Percentiles rank a stretch among this genome's conserved stretches.
Evolutionary conservation across 805 yeast species (phyloP).

Genomic region (Pichia pseudocactophila): DNA sequence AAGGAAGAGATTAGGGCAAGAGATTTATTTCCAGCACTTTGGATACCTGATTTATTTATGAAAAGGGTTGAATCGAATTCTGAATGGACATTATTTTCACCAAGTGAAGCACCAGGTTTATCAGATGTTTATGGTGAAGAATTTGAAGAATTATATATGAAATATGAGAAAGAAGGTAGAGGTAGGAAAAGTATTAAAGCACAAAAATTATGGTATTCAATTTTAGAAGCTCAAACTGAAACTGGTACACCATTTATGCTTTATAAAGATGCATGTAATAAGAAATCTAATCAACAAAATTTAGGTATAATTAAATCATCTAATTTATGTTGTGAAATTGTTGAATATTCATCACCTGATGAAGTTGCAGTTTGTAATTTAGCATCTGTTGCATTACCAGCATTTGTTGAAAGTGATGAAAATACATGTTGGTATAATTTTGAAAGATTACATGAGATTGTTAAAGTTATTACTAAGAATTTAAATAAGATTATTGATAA

Average conservation of each 20-base stretch:
- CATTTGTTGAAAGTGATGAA: conserved; percentile 41
- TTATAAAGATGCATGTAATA: conserved; percentile 54
- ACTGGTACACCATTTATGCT: conserved; percentile 60
- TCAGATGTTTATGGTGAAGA: conserved; percentile 48
- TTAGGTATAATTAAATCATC: conserved; percentile 53
- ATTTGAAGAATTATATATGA: conserved; percentile 42
- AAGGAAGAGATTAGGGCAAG: conserved; percentile 56
- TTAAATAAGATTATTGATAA: conserved; percentile 50
- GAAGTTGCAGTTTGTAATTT: conserved; percentile 56
- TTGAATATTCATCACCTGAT: conserved; percentile 48
- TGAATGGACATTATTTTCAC: conserved; percentile 53
- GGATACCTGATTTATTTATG: conserved; percentile 60
- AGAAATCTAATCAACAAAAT: conserved; percentile 51
- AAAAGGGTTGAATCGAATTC: conserved; percentile 47
- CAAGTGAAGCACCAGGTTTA: conserved; percentile 51
- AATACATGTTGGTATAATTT: conserved; percentile 41
- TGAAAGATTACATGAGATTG: conserved; percentile 44
- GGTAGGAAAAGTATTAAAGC: conserved; percentile 45
- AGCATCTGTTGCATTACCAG: conserved; percentile 51
- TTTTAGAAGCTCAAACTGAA: conserved; percentile 55
- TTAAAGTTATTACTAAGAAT: conserved; percentile 47
- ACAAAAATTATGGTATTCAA: conserved; percentile 52
- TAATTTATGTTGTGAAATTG: conserved; percentile 55
- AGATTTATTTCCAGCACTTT: conserved; percentile 53
- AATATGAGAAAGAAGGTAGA: conserved; percentile 42